Evolutionary conservation across 2,329 filamentous ascomycete species (phyloP).

Genomic region (Botrytis medusae): DNA sequence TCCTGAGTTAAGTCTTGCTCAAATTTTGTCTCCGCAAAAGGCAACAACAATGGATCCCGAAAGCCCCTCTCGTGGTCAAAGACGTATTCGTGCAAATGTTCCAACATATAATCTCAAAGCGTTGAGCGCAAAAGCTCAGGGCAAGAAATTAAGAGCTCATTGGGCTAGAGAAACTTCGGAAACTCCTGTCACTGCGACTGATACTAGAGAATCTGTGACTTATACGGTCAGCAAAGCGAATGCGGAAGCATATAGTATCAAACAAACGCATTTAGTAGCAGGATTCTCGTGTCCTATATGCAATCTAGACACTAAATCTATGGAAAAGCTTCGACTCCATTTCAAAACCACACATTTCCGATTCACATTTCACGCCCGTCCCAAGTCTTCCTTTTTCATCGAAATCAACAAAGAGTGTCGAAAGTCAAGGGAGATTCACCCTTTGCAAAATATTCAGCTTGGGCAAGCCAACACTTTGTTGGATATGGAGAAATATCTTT

Average conservation of each 20-base stretch:
- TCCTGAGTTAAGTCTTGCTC: background rate
- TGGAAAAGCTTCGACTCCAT: slow-evolving; percentile 34
- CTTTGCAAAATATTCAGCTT: slow-evolving; percentile 46
- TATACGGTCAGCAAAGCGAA: slow-evolving; percentile 34
- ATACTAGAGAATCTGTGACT: slow-evolving; percentile 33
- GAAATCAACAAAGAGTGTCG: slow-evolving; percentile 28
- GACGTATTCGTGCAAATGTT: slow-evolving; percentile 29
- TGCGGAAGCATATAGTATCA: slow-evolving; percentile 28
- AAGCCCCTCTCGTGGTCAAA: slow-evolving; percentile 31
- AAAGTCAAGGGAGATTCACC: slow-evolving; percentile 36
- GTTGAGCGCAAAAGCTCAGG: slow-evolving; percentile 57
- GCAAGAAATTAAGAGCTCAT: slow-evolving; percentile 50
- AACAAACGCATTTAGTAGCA: slow-evolving; percentile 28
- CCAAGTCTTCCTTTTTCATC: slow-evolving; percentile 47
- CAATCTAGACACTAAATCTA: slow-evolving; percentile 19
- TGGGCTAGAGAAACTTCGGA: slow-evolving; percentile 38
- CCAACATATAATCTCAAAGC: slow-evolving; percentile 59
- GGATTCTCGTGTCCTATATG: slow-evolving; percentile 36
- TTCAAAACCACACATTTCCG: slow-evolving; percentile 31
- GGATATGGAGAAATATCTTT: slow-evolving; percentile 46
- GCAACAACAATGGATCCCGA: slow-evolving; percentile 19
- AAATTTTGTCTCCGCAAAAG: slow-evolving; percentile 20
- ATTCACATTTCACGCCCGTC: slow-evolving; percentile 34
- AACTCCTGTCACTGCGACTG: slow-evolving; percentile 27
- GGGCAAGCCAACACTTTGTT: slow-evolving; percentile 47